These are phyloP conservation scores for Pisolithus microcarpus DNA, from an alignment of 768 basidiomycete species.

Conservation along the genomic window DNA sequence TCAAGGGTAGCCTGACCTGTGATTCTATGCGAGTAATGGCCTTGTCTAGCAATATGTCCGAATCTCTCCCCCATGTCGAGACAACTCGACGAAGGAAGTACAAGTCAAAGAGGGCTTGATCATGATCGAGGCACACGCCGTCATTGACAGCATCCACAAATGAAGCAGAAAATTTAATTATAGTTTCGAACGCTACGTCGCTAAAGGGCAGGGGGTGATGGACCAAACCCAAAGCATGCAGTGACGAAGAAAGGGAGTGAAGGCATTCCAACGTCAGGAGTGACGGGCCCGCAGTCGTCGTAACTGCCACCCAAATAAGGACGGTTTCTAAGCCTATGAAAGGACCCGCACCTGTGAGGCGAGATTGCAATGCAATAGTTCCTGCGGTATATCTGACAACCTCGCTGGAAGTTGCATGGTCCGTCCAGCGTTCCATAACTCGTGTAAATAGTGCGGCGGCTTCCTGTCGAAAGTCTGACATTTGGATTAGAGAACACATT, in stretches of 20 bases:
- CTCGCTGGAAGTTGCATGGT: constrained; percentile 29
- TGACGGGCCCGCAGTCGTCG: constrained; percentile 38
- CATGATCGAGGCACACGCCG: constrained; percentile 18
- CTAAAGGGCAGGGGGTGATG: constrained; percentile 30
- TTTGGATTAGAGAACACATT: neutral
- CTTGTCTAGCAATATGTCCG: constrained; percentile 19
- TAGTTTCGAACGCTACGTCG: constrained; percentile 31
- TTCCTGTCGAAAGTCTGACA: constrained; percentile 44
- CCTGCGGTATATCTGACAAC: constrained; percentile 15
- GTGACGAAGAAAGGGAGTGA: constrained; percentile 42
- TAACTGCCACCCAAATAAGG: constrained; percentile 10
- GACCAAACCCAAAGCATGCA: constrained; percentile 50
- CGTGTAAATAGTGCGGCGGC: constrained; percentile 36
- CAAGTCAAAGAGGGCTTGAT: constrained; percentile 39
- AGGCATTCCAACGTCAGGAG: constrained; percentile 48
- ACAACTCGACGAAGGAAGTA: constrained; percentile 40
- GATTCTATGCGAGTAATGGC: constrained; percentile 20
- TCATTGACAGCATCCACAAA: constrained; percentile 29
- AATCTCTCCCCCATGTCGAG: constrained; percentile 22
- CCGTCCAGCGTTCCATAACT: constrained; percentile 50
- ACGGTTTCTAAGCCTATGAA: constrained; percentile 5
- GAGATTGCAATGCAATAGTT: constrained; percentile 1
- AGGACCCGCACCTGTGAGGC: constrained; percentile 7
- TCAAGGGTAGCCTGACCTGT: constrained; percentile 18
- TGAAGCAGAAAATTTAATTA: constrained; percentile 30